phyloP scores from a whole-genome alignment of 2,329 filamentous ascomycete genomes.

The Penicillium sclerotigenum region DNA sequence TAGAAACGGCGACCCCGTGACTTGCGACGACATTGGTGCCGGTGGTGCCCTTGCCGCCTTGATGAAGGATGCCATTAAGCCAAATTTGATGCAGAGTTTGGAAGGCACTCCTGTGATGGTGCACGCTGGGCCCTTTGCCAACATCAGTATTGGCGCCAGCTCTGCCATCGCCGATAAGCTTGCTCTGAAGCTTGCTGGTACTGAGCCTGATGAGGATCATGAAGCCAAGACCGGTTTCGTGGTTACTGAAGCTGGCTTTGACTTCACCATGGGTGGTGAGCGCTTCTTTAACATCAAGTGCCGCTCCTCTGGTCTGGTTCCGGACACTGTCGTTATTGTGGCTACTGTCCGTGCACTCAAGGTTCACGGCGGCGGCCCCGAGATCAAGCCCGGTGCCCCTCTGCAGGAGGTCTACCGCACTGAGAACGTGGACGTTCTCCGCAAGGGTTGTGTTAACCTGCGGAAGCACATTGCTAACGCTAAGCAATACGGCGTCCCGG shows the following conservation, averaged over 20 bases:
- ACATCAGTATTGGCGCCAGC: constrained; percentile 96
- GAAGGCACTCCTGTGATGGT: constrained; percentile 98
- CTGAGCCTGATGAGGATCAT: constrained; percentile 85
- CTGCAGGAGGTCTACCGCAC: constrained; percentile 86
- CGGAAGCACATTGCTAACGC: constrained; percentile 94
- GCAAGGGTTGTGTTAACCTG: constrained; percentile 86
- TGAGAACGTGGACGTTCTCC: constrained; percentile 89
- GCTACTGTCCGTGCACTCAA: constrained; percentile 94
- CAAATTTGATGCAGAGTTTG: constrained; percentile 96
- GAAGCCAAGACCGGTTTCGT: constrained; percentile 83
- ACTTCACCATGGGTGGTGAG: constrained; percentile 99
- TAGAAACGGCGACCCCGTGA: constrained; percentile 80
- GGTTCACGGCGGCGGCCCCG: constrained; percentile 94
- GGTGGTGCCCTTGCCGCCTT: constrained; percentile 89
- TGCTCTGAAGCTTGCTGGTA: constrained; percentile 91
- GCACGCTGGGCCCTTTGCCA: constrained; percentile 95
- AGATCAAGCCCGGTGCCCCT: constrained; percentile 80
- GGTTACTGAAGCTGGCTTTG: constrained; percentile 94
- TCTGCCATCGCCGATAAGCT: constrained; percentile 93
- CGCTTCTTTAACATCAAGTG: constrained; percentile 99
- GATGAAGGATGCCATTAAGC: constrained; percentile 98
- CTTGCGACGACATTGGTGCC: constrained; percentile 90
- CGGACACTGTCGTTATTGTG: constrained; percentile 91
- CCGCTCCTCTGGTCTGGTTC: constrained; percentile 84
- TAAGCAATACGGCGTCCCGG: constrained; percentile 81